Base-by-base conservation (phyloP, 2,329 filamentous ascomycete genomes). In the Penicillium janthinellum region DNA sequence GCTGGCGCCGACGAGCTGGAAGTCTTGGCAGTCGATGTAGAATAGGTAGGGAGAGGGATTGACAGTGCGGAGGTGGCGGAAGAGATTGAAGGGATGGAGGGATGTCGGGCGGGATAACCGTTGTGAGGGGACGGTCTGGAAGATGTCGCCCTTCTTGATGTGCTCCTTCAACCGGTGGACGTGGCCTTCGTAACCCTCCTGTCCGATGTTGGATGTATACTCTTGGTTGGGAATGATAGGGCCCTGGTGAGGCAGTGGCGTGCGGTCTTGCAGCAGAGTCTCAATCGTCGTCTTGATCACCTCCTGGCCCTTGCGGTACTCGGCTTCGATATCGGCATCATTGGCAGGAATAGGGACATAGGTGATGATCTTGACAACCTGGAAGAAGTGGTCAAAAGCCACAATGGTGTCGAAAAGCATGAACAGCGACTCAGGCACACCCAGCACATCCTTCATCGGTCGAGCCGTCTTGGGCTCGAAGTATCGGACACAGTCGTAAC, bases 41-140 rank as follows among this genome's bases (percentile, higher is more conserved):
- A 99, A 99, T 38, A 99, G 87, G 78, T 99, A 99, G 0, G 95
- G 95, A 8, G 92, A 96, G 0, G 95, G 95, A 75, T 99, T 99
- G 71, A 98, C 91, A n/a, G 92, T 96, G 63, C 95, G 91, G 39
- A 99, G 84, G 75, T 96, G 92, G 56, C 94, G 88, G 83, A 98
- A 99, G 70, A 99, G 91, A 81, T 98, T 99, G 84, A 98, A 99
- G 0, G 95, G 94, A 76, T 99, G 95, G 45, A 99, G 82, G 57
- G 86, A 88, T 2, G 95, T 99, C 14, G 93, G 93, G 31, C 94
- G 86, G 7, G 93, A 89, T 73, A 98, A 91, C 54, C 95, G 88
- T 79, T 99, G 95, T 44, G 92, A 97, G 1, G 95, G 95, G 15
- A 99, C 95, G 0, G 92, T 92, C 77, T 99, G 95, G 78, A 99